Evolutionary conservation across 805 yeast genomes (phyloP), one percentile per base, ranked within the genome.

Genomic region (Lachancea thermotolerans): DNA sequence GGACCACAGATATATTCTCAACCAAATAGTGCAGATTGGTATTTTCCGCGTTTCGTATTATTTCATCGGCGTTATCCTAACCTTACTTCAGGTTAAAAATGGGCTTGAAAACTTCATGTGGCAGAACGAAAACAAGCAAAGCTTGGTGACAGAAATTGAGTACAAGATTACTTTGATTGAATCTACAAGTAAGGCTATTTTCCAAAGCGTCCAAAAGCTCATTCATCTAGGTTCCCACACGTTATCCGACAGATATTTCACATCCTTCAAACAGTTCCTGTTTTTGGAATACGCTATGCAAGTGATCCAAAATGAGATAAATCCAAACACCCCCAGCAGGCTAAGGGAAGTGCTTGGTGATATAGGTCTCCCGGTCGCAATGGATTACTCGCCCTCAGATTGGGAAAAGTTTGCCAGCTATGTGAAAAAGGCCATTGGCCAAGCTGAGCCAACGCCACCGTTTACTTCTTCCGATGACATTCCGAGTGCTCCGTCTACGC

Each of bases 201-300:
- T 44, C 25, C 32, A 15, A n/a, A 21, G 39, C 29, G 32, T 44
- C 12, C 42, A 35, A 28, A 44, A 17, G 33, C 31, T 44, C 9
- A 37, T 44, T 14, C 33, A 39, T 25, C 32, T 39, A n/a, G 47
- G 47, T 3, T 44, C 43, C 10, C 47, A 36, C 9, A 35, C 39
- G 4, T 27, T 39, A 28, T 39, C 47, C n/a, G 43, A 44, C 29
- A 25, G 44, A 14, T 44, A 44, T 16, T 44, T 44, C 32, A 35
- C 43, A 8, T 44, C 47, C 5, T 44, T 44, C 40, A 44, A 44
- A 39, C 47, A 44, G 16, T 44, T 44, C 35, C 31, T 44, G 17
- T 44, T 44, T 12, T 17, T 44, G 35, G 47, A 39, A 8, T 39
- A 44, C 32, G 38, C 47, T 2, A 39, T 39, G 39, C 43, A 39